phyloP scores from a whole-genome alignment of 495 filamentous ascomycete genomes.

The Podospora didyma region DNA sequence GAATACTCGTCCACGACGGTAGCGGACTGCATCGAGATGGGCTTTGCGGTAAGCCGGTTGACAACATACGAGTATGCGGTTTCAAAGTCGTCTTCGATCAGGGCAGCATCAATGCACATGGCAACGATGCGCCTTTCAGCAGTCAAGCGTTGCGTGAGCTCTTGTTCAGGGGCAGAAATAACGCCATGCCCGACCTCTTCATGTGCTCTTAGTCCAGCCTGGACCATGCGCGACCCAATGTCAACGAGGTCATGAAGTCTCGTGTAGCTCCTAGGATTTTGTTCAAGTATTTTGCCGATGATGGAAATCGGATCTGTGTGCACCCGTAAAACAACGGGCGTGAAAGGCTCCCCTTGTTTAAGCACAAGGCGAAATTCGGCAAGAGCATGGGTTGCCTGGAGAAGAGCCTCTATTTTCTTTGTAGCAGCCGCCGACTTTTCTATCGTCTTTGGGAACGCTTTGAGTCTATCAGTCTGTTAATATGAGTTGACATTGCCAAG shows the following conservation, averaged over 20 bases:
- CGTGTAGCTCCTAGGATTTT: conserved; percentile 82
- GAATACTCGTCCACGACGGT: conserved; percentile 67
- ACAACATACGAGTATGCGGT: conserved; percentile 95
- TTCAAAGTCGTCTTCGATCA: conserved; percentile 87
- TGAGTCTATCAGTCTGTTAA: conserved; percentile 47
- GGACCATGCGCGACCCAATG: conserved; percentile 71
- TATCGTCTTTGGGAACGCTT: conserved; percentile 65
- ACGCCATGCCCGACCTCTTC: conserved; percentile 18
- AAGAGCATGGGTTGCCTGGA: conserved; percentile 81
- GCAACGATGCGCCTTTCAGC: conserved; percentile 70
- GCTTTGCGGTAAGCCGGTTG: conserved; percentile 47
- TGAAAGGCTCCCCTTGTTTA: conserved; percentile 88
- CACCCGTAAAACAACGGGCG: conserved; percentile 83
- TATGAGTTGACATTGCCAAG: background rate
- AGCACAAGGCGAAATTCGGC: conserved; percentile 86
- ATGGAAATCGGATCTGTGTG: conserved; percentile 81
- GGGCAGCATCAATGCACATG: conserved; percentile 85
- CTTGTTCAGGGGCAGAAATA: conserved; percentile 18
- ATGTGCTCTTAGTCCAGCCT: conserved; percentile 55
- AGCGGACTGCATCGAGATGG: background rate
- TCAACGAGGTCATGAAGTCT: conserved; percentile 78
- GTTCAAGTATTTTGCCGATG: conserved; percentile 78
- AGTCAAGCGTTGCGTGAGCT: conserved; percentile 25
- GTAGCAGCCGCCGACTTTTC: conserved; percentile 47
- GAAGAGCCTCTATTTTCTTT: conserved; percentile 60